Base-by-base conservation (phyloP, 2,329 filamentous ascomycete species). In the Chaetomiaceae sp. region DNA sequence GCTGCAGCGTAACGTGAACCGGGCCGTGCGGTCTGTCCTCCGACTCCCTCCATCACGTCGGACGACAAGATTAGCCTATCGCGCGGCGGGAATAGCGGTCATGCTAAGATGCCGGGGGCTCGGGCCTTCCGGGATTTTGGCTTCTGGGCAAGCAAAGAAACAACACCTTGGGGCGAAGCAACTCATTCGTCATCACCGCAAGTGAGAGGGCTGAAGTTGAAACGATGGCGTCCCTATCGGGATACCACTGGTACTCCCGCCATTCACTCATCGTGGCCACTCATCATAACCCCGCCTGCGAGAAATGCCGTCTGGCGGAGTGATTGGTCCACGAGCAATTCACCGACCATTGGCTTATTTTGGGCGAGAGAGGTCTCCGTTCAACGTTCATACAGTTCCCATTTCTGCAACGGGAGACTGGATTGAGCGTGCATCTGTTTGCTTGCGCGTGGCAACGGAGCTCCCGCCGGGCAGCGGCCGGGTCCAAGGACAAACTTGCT, bases 151-250 rank as follows among this genome's bases (percentile, higher is more conserved):
- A 18, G 42, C 4, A 44, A 44, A 33, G 13, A 48, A 21, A 20
- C 34, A 38, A 37, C n/a, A 21, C 34, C 21, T 10, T n/a, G n/a
- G 9, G 29, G 20, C 6, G 33, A 5, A 6, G 5, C 29, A 23
- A 32, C 25, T 21, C 32, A 48, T 48, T 48, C 45, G 45, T n/a
- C 23, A 16, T 25, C 23, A 30, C 11, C n/a, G 23, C n/a, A 18
- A 30, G 32, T 25, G 32, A 20, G 44, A 47, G 44, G 44, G 38
- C 44, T 48, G 34, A 10, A 10, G 16, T 29, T 38, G 45, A 48
- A 38, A 48, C 33, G 33, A 29, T 36, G 20, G 32, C 18, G 14
- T 36, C 32, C 11, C 10, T 38, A 2, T 9, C n/a, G 18, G 23
- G n/a, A n/a, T n/a, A n/a, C 44, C 44, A 47, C 11, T 46, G 29